Conservation (phyloP, 805 yeast genomes). For the Kazachstania africana region DNA sequence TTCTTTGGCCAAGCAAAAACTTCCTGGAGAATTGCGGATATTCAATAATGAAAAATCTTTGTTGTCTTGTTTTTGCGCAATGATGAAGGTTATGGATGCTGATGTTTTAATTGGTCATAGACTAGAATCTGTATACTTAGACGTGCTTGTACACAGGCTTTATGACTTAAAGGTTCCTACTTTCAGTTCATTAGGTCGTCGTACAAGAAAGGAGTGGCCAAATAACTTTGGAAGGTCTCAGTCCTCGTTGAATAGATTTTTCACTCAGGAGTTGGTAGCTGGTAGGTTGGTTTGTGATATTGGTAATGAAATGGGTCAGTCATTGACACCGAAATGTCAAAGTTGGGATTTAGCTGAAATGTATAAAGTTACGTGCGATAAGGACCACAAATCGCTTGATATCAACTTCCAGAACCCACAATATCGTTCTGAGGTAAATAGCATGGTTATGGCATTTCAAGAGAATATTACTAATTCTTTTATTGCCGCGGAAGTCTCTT, state of each 20-base stretch:
- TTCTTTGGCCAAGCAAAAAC: slow-evolving; percentile 42
- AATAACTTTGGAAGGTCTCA: slow-evolving; percentile 49
- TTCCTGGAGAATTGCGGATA: slow-evolving; percentile 35
- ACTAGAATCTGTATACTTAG: slow-evolving; percentile 66
- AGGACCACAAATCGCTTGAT: slow-evolving; percentile 51
- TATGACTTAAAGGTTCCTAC: slow-evolving; percentile 58
- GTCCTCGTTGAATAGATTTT: slow-evolving; percentile 39
- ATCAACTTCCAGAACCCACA: slow-evolving; percentile 59
- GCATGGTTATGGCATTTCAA: slow-evolving; percentile 55
- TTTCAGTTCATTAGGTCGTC: slow-evolving; percentile 78
- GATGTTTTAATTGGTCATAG: slow-evolving; percentile 86
- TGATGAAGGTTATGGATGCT: slow-evolving; percentile 71
- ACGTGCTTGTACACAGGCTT: slow-evolving; percentile 72
- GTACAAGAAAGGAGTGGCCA: slow-evolving; percentile 69
- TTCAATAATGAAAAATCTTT: slow-evolving; percentile 68
- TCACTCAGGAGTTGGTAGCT: slow-evolving; percentile 57
- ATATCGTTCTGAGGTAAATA: slow-evolving; percentile 53
- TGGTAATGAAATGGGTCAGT: slow-evolving; percentile 90
- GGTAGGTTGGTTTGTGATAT: slow-evolving; percentile 89
- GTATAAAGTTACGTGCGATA: slow-evolving; percentile 68
- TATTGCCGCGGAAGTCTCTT: slow-evolving; percentile 67
- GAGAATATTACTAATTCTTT: slow-evolving; percentile 58
- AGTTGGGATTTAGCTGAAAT: slow-evolving; percentile 91
- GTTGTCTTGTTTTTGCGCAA: slow-evolving; percentile 61
- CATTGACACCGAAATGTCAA: slow-evolving; percentile 82